A percentile compares a stretch with the other conserved stretches of the same genome.
phyloP scores from a whole-genome alignment of 768 basidiomycete species.

The Multifurca ochricompacta region DNA sequence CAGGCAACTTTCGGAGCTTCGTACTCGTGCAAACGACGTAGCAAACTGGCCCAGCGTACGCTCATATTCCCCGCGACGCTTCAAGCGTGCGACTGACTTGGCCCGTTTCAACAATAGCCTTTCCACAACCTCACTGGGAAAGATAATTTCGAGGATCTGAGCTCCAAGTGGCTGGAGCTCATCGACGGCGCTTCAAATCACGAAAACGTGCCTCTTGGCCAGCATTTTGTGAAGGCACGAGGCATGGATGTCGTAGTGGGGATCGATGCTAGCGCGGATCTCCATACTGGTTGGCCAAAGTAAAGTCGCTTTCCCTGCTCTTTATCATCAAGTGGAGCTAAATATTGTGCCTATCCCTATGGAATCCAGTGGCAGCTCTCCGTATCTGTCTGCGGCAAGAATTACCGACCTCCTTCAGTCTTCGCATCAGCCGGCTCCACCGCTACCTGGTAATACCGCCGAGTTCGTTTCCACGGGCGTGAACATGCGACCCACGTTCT shows the following conservation, averaged over 20 bases:
- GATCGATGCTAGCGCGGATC: conserved; percentile 59
- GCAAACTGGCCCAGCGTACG: conserved; percentile 59
- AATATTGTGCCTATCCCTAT: not conserved
- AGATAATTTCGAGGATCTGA: conserved; percentile 45
- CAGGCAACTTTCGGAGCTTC: conserved; percentile 40
- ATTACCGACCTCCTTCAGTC: conserved; percentile 37
- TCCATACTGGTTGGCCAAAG: conserved; percentile 59
- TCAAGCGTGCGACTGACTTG: not conserved
- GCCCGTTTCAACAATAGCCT: conserved; percentile 25
- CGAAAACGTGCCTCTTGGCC: conserved; percentile 65
- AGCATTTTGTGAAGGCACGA: conserved; percentile 62
- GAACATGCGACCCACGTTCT: conserved; percentile 66
- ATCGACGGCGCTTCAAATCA: conserved; percentile 65
- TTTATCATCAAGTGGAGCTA: not conserved
- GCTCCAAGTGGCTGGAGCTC: conserved; percentile 47
- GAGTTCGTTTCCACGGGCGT: conserved; percentile 54
- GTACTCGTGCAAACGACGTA: conserved; percentile 48
- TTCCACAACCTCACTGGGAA: conserved; percentile 42
- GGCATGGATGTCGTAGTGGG: conserved; percentile 69
- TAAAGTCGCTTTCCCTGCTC: conserved; percentile 25
- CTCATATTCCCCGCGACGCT: conserved; percentile 8
- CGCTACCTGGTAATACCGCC: conserved; percentile 44
- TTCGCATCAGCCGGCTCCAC: conserved; percentile 57
- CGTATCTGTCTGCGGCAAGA: conserved; percentile 38
- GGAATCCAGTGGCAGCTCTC: conserved; percentile 42